Base-by-base conservation (phyloP, 1,284 basidiomycete genomes). In the Xanthoconium separans region DNA sequence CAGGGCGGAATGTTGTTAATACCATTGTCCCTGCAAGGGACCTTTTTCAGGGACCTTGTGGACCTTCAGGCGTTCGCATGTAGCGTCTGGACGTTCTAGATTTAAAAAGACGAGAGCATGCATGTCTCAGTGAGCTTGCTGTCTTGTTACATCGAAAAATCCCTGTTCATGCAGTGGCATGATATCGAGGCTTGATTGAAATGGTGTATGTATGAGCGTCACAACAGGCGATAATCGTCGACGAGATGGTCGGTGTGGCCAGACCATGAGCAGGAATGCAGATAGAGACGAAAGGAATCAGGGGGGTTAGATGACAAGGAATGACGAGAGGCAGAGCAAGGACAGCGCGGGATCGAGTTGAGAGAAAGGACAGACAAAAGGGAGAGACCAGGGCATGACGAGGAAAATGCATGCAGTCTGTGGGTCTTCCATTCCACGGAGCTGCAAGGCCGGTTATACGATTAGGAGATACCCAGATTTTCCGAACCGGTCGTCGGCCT, bases 341-440 rank as follows among this genome's bases (percentile, higher is more conserved):
- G 51, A 50, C 30, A 50, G 46, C 50, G 44, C 37, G 7, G 18
- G 54, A 53, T 45, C 42, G 43, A 27, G 37, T 33, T 41, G 51
- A 54, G 50, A 54, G 45, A 50, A 55, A 59, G 34, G 65, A 59
- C 46, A 50, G 54, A 51, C 34, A 42, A 57, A 51, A 31, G 45
- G 50, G 49, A 42, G 43, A 53, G 52, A 58, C 47, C 51, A 61
- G 24, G 45, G 45, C 36, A 50, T 44, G 55, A 62, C 49, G 48
- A 54, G 45, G 42, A 55, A 53, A 51, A 50, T 34, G 62, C 50
- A 53, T 42, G 45, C 52, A 41, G 43, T 45, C 34, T 47, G 47
- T 47, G 57, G 53, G 43, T 53, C 61, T 57, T 62, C 27, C 51
- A 39, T 58, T 44, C 63, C 63, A 45, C 37, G 29, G 54, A 59